Evolutionary conservation across 1,284 basidiomycete species (phyloP).

Genomic region (Ustilago curta): DNA sequence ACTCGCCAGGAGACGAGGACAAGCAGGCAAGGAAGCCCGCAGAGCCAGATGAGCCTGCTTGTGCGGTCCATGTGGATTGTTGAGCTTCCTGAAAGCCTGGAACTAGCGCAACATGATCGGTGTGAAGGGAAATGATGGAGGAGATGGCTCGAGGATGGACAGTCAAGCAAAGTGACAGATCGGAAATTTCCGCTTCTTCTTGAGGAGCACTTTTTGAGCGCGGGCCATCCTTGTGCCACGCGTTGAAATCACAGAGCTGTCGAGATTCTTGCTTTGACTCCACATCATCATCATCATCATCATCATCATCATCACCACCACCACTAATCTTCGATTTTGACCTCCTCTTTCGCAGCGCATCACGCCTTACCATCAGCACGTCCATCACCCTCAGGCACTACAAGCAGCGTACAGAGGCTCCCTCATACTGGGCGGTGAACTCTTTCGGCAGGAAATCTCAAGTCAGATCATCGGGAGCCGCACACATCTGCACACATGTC

Average conservation of each 20-base stretch:
- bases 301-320: constrained; percentile 16
- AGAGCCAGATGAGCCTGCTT: constrained; percentile 18
- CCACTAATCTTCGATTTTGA: background rate
- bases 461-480: background rate
- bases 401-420: no score
- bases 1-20: constrained; percentile 27
- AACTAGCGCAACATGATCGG: background rate
- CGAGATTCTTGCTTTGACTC: constrained; percentile 11
- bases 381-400: no score
- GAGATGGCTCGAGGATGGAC: background rate
- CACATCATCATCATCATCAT: constrained; percentile 18
- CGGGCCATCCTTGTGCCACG: constrained; percentile 16
- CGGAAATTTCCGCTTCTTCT: constrained; percentile 10
- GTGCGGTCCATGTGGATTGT: constrained; percentile 12
- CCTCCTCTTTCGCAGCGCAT: background rate
- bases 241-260: background rate
- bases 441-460: no score
- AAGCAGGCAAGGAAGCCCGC: constrained; percentile 27
- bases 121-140: background rate
- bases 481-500: constrained; percentile 16
- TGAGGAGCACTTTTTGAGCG: constrained; percentile 8
- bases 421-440: background rate
- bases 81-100: no score
- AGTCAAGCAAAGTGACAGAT: background rate
- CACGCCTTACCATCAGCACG: constrained; percentile 6